Percentiles rank a stretch among this genome's conserved stretches.
phyloP scores from a whole-genome alignment of 2,329 filamentous ascomycete species.

The Aureobasidium subglaciale region DNA sequence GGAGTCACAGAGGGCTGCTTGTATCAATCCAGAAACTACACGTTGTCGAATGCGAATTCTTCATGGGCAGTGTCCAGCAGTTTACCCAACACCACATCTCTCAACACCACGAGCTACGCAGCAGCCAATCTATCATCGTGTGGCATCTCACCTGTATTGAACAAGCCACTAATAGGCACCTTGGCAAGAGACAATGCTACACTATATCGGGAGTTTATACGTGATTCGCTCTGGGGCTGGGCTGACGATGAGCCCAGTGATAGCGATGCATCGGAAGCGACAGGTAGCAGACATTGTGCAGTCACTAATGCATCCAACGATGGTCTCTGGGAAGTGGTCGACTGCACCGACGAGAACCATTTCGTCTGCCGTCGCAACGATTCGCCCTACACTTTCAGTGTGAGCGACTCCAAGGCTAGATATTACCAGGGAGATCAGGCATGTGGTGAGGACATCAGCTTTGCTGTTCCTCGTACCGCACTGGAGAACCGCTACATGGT shows the following conservation, averaged over 20 bases:
- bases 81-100: constrained; percentile 18
- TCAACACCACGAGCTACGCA: constrained; percentile 15
- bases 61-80: constrained; percentile 43
- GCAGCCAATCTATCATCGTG: constrained; percentile 42
- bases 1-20: constrained; percentile 48
- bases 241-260: constrained; percentile 49
- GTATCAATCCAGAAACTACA: constrained; percentile 36
- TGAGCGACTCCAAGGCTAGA: constrained; percentile 38
- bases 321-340: constrained; percentile 52
- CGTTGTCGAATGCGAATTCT: constrained; percentile 41
- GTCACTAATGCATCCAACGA: constrained; percentile 40
- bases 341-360: constrained; percentile 46
- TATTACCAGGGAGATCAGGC: constrained; percentile 33
- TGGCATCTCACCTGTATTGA: constrained; percentile 55
- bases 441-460: constrained; percentile 45
- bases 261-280: constrained; percentile 21
- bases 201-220: constrained; percentile 46
- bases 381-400: constrained; percentile 50
- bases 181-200: constrained; percentile 43
- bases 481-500: constrained; percentile 57
- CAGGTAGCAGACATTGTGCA: constrained; percentile 45
- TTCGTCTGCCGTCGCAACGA: constrained; percentile 48
- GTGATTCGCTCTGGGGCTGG: constrained; percentile 55
- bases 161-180: constrained; percentile 45
- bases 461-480: constrained; percentile 53